These are phyloP conservation scores for Russula ochroleuca DNA, from an alignment of 768 basidiomycete genomes.

Conservation along the genomic window DNA sequence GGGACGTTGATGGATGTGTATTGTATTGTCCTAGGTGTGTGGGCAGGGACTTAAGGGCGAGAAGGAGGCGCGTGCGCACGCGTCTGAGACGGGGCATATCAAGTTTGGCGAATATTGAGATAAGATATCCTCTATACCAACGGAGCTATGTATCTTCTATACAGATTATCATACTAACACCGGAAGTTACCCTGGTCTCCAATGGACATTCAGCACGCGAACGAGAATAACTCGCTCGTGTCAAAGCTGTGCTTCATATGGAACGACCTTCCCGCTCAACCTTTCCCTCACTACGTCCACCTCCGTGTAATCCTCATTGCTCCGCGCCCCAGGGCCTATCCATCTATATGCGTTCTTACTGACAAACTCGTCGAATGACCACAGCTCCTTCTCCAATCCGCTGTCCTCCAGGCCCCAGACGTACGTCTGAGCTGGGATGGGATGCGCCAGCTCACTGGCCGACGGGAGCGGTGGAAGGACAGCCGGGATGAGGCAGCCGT, in stretches of 20 bases:
- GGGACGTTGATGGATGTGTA: slow-evolving; percentile 9
- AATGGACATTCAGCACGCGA: background rate
- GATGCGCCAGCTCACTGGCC: slow-evolving; percentile 33
- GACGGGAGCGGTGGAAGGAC: slow-evolving; percentile 43
- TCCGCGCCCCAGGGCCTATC: slow-evolving; percentile 45
- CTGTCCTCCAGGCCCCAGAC: slow-evolving; percentile 50
- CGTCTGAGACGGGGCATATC: slow-evolving; percentile 79
- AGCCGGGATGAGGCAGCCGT: slow-evolving; percentile 38
- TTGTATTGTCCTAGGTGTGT: slow-evolving; percentile 51
- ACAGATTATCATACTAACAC: background rate
- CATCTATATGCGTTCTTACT: slow-evolving; percentile 73
- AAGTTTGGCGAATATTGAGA: slow-evolving; percentile 74
- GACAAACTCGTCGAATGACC: slow-evolving; percentile 83
- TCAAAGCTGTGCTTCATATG: background rate
- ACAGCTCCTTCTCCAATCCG: slow-evolving; percentile 54
- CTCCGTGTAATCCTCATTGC: slow-evolving; percentile 44
- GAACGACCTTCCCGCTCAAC: background rate
- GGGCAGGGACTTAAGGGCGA: slow-evolving; percentile 86
- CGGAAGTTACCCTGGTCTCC: background rate
- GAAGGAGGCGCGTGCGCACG: slow-evolving; percentile 88
- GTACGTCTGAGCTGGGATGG: slow-evolving; percentile 64
- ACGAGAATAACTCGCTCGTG: background rate
- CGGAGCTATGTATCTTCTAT: background rate
- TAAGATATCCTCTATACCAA: background rate
- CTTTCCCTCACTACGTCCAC: slow-evolving; percentile 47